phyloP scores from a whole-genome alignment of 2,329 filamentous ascomycete genomes.

The Leptodontidium sp. region DNA sequence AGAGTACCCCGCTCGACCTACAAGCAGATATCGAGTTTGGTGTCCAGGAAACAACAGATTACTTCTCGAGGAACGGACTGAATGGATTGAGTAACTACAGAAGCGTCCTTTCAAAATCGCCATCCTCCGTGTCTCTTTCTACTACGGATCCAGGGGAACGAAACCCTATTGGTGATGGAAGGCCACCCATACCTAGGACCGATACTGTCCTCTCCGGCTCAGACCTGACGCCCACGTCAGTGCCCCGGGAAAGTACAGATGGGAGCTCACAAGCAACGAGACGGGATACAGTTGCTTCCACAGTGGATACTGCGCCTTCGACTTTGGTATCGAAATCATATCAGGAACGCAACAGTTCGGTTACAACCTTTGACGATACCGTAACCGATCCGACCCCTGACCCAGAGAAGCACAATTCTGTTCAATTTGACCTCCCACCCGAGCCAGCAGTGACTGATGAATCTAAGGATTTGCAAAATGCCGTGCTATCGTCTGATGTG shows the following conservation, averaged over 20 bases:
- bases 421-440: constrained; percentile 39
- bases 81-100: constrained; percentile 34
- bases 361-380: constrained; percentile 38
- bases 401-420: constrained; percentile 33
- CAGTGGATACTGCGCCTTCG: constrained; percentile 32
- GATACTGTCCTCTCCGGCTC: constrained; percentile 29
- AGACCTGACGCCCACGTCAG: constrained; percentile 15
- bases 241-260: constrained; percentile 22
- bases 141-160: constrained; percentile 21
- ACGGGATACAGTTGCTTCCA: constrained; percentile 28
- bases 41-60: constrained; percentile 41
- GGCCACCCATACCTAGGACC: constrained; percentile 31
- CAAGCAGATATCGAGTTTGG: constrained; percentile 44
- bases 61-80: constrained; percentile 37
- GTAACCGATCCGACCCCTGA: constrained; percentile 32
- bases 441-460: constrained; percentile 26
- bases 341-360: constrained; percentile 39
- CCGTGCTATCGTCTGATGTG: constrained; percentile 41
- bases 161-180: constrained; percentile 29
- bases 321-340: constrained; percentile 34
- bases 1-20: constrained; percentile 30
- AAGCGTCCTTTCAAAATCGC: constrained; percentile 28
- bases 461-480: constrained; percentile 40
- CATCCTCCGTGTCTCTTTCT: constrained; percentile 30
- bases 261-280: constrained; percentile 30